Percentiles rank a stretch among this genome's conserved stretches.
phyloP scores from a whole-genome alignment of 352 stramenopile species.

The Aphanomyces cochlioides region DNA sequence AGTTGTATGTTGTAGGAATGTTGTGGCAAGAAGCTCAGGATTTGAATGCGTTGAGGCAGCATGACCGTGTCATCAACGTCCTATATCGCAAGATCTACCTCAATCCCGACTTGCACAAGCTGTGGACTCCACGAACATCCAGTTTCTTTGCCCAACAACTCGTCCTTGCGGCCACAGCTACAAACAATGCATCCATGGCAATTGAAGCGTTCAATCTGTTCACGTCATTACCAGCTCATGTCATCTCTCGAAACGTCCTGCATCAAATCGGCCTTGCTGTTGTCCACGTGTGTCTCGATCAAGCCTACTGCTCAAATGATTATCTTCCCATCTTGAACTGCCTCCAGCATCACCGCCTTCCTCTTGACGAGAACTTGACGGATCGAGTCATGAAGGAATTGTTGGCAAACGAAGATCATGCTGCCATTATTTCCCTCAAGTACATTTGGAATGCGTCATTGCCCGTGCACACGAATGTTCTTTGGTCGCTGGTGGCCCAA shows the following conservation, averaged over 20 bases:
- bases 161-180: neutral
- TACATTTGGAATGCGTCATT: neutral
- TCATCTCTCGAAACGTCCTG: slow-evolving; percentile 3
- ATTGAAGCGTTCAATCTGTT: slow-evolving; percentile 17
- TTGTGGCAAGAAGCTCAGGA: slow-evolving; percentile 23
- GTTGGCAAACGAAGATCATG: too few relatives aligned
- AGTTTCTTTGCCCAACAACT: slow-evolving; percentile 27
- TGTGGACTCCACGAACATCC: neutral
- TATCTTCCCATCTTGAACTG: neutral
- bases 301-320: neutral
- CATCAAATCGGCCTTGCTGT: neutral
- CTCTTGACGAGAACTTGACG: neutral
- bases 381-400: neutral
- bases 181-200: neutral
- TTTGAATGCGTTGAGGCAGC: slow-evolving; percentile 1
- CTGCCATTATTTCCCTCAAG: neutral
- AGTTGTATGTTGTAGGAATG: neutral
- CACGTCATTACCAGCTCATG: neutral
- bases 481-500: neutral
- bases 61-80: slow-evolving; percentile 15
- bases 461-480: neutral
- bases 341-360: neutral
- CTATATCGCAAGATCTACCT: slow-evolving; percentile 16
- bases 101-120: neutral
- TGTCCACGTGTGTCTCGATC: neutral